These are phyloP conservation scores for Dothiorella sarmentorum DNA, from an alignment of 2,329 filamentous ascomycete species.

Conservation along the genomic window DNA sequence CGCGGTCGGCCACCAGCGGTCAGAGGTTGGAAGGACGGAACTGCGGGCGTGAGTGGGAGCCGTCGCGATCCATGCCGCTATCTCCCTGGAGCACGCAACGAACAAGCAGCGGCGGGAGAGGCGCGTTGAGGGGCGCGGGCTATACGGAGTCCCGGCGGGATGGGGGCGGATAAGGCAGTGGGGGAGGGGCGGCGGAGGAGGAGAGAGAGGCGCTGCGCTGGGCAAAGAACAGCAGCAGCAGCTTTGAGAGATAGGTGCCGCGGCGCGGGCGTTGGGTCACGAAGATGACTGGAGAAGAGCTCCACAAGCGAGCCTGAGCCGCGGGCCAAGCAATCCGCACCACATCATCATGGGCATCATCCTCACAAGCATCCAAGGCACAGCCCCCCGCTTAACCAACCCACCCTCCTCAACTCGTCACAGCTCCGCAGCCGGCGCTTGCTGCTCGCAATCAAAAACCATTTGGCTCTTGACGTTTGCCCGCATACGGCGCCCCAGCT, in stretches of 20 bases:
- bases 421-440: neutral
- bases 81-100: slow-evolving; percentile 17
- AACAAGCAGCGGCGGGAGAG: slow-evolving; percentile 1
- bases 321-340: slow-evolving; percentile 1
- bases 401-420: neutral
- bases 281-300: slow-evolving; percentile 6
- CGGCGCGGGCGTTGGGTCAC: slow-evolving; percentile 11
- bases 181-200: neutral
- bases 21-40: slow-evolving; percentile 54
- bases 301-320: slow-evolving; percentile 6
- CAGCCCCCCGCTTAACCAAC: neutral
- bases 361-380: too few relatives aligned
- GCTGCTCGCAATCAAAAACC: neutral
- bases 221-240: slow-evolving; percentile 4
- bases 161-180: neutral
- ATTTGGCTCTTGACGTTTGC: neutral
- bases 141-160: neutral
- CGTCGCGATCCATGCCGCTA: slow-evolving; percentile 52
- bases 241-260: slow-evolving; percentile 10
- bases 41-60: slow-evolving; percentile 45
- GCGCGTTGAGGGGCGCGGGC: neutral
- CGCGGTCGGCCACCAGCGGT: slow-evolving; percentile 41
- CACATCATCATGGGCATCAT: too few relatives aligned
- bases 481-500: neutral
- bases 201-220: neutral